phyloP scores from a whole-genome alignment of 1,284 basidiomycete genomes.

The Marasmius oreades region DNA sequence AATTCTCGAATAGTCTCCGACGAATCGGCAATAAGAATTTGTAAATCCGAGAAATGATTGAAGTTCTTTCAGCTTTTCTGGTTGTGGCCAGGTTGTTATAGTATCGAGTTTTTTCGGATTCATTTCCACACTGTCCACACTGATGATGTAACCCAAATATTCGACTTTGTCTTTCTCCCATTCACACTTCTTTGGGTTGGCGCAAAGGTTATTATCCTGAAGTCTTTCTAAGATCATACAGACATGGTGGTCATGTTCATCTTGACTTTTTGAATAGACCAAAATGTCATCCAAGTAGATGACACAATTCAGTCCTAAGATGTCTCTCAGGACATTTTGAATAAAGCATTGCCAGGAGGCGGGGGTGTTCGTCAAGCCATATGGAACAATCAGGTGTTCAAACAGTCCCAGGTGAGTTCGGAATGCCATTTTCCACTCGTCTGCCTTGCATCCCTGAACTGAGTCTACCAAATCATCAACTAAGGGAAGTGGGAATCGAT shows the following conservation, averaged over 20 bases:
- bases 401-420: constrained; percentile 28
- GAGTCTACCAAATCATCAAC: constrained; percentile 32
- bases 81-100: constrained; percentile 20
- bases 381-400: constrained; percentile 36
- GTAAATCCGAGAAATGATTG: constrained; percentile 27
- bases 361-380: constrained; percentile 23
- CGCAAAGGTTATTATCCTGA: constrained; percentile 11
- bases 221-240: constrained; percentile 31
- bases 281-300: constrained; percentile 34
- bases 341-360: constrained; percentile 30
- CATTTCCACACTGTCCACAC: constrained; percentile 31
- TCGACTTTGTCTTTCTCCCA: constrained; percentile 32
- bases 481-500: constrained; percentile 36
- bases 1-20: constrained; percentile 27
- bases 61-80: constrained; percentile 19
- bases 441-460: too few species aligned
- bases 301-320: constrained; percentile 28
- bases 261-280: constrained; percentile 15
- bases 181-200: constrained; percentile 27
- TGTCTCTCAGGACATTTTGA: constrained; percentile 35
- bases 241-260: constrained; percentile 21
- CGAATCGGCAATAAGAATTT: constrained; percentile 36
- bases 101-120: constrained; percentile 35
- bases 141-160: constrained; percentile 35
- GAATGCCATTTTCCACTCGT: constrained; percentile 11